Evolutionary conservation across 2,329 filamentous ascomycete genomes (phyloP).

Genomic region (Ambrosiella beaveri): DNA sequence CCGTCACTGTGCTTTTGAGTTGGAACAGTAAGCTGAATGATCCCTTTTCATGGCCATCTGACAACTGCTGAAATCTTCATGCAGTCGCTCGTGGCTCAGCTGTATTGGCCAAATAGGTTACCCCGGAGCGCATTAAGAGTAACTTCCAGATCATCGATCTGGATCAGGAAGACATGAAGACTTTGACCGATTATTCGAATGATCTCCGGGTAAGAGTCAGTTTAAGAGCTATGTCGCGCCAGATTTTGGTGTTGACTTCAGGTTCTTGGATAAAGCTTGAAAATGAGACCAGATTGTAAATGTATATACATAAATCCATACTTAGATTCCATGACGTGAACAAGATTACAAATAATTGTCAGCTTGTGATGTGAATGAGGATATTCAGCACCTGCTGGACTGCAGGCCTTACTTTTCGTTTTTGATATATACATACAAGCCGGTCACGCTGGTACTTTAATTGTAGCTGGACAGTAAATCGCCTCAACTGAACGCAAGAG

Average conservation of each 20-base stretch:
- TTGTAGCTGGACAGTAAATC: background rate
- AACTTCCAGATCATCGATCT: slow-evolving; percentile 52
- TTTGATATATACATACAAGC: background rate
- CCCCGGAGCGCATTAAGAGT: slow-evolving; percentile 47
- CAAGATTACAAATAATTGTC: too few species aligned
- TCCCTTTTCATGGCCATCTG: background rate
- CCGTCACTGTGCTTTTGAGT: slow-evolving; percentile 49
- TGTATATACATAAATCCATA: too few species aligned
- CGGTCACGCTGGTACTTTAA: background rate
- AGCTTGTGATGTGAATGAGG: too few species aligned
- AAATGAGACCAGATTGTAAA: slow-evolving; percentile 3
- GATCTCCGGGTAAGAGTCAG: slow-evolving; percentile 31
- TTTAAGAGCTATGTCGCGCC: slow-evolving; percentile 49
- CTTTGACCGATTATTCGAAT: slow-evolving; percentile 39
- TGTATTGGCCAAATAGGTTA: slow-evolving; percentile 59
- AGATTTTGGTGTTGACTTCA: slow-evolving; percentile 50
- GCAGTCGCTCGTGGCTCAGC: slow-evolving; percentile 50
- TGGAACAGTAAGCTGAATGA: slow-evolving; percentile 43
- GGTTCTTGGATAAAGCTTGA: slow-evolving; percentile 49
- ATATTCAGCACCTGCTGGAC: background rate
- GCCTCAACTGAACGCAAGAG: background rate
- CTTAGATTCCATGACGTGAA: too few species aligned
- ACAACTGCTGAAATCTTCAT: background rate
- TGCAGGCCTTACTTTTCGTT: background rate
- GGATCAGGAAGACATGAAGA: slow-evolving; percentile 42